Conservation (phyloP, 192 early-diverging fungal genomes). For the Rhizoclosmatium globosum region DNA sequence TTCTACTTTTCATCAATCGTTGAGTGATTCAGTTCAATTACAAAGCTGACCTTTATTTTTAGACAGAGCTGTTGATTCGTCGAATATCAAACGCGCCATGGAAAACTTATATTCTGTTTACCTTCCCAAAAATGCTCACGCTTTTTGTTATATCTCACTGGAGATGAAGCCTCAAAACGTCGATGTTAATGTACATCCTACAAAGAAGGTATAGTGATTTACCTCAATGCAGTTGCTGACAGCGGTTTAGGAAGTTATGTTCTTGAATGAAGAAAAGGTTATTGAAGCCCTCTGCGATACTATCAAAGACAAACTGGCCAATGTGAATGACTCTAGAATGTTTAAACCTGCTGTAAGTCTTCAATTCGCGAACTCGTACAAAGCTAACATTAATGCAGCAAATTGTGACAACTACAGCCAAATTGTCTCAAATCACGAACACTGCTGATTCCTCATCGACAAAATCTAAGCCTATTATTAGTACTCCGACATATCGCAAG, state of each 20-base stretch:
- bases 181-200: constrained; percentile 99
- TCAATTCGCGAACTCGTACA: background rate
- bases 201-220: constrained; percentile 78
- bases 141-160: constrained; percentile 92
- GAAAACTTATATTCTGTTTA: constrained; percentile 82
- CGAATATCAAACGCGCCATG: constrained; percentile 80
- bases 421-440: constrained; percentile 2
- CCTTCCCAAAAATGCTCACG: constrained; percentile 87
- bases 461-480: too few species aligned
- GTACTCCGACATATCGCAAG: background rate
- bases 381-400: constrained; percentile 1
- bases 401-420: background rate
- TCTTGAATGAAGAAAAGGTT: constrained; percentile 90
- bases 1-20: constrained; percentile 97
- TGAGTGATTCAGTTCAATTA: background rate
- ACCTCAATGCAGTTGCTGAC: background rate
- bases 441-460: background rate
- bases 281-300: constrained; percentile 72
- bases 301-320: constrained; percentile 73
- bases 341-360: constrained; percentile 47
- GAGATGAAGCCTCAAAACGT: constrained; percentile 87
- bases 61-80: constrained; percentile 88
- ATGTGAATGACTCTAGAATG: constrained; percentile 75
- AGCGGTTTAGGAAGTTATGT: constrained; percentile 71
- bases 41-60: constrained; percentile 4